phyloP scores from a whole-genome alignment of 139 green algal genomes.

The Dunaliella primolecta region DNA sequence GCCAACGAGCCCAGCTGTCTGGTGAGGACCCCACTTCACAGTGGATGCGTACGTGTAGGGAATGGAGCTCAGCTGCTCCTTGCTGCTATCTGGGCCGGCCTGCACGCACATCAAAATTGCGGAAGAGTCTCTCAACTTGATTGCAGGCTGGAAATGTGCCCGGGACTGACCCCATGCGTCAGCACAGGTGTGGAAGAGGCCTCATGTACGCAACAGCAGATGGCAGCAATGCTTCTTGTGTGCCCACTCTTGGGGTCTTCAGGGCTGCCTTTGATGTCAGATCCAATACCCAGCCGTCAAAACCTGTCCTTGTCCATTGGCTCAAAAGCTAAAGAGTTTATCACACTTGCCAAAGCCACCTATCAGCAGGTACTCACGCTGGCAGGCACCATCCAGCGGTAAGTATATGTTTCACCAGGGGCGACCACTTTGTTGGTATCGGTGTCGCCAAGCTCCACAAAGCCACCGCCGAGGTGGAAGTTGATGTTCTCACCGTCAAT shows the following conservation, averaged over 20 bases:
- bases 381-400: constrained; percentile 1
- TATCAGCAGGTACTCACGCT: constrained; percentile 24
- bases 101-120: background rate
- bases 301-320: too few species aligned
- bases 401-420: constrained; percentile 4
- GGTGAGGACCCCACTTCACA: background rate
- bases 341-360: background rate
- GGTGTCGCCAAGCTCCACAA: constrained; percentile 1
- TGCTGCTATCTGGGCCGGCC: background rate
- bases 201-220: background rate
- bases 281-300: too few species aligned
- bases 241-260: background rate
- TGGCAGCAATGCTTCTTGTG: background rate
- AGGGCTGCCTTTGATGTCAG: background rate
- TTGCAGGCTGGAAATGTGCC: background rate
- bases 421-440: background rate
- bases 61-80: background rate
- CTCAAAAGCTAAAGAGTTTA: background rate
- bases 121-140: background rate
- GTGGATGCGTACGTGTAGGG: constrained; percentile 1
- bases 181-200: background rate
- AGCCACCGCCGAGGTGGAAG: constrained; percentile 5
- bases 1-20: constrained; percentile 25
- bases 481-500: too few species aligned
- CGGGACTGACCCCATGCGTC: background rate